These are phyloP conservation scores for Entelexis paramagnoliae DNA, from an alignment of 1,139 yeast species.

Conservation along the genomic window DNA sequence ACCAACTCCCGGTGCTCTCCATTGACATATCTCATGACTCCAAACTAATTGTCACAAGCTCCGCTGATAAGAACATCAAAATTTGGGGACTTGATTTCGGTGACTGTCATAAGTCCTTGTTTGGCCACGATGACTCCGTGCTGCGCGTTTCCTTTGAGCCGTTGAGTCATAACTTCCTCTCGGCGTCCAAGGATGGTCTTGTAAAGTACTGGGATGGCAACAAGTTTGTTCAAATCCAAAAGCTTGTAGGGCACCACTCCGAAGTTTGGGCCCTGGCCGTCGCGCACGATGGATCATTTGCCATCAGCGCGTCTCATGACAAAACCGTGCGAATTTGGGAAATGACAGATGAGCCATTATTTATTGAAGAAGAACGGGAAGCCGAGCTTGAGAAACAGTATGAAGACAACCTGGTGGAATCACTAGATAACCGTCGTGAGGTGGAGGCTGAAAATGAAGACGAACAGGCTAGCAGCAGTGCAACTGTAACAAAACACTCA, in stretches of 20 bases:
- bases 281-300: constrained; percentile 58
- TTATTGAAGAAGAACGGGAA: constrained; percentile 91
- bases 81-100: constrained; percentile 99
- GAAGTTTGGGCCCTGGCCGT: constrained; percentile 90
- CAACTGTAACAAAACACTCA: constrained; percentile 70
- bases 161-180: constrained; percentile 75
- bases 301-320: constrained; percentile 87
- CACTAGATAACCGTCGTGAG: constrained; percentile 33
- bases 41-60: constrained; percentile 76
- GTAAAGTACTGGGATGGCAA: constrained; percentile 98
- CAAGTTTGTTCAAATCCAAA: constrained; percentile 87
- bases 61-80: constrained; percentile 94
- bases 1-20: constrained; percentile 68
- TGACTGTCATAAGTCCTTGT: constrained; percentile 92
- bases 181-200: constrained; percentile 79
- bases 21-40: constrained; percentile 85
- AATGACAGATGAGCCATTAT: constrained; percentile 86
- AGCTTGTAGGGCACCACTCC: constrained; percentile 71
- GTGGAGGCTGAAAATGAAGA: constrained; percentile 36
- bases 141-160: constrained; percentile 82
- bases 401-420: constrained; percentile 37
- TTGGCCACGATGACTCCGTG: constrained; percentile 93
- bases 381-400: constrained; percentile 88
- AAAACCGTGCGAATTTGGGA: constrained; percentile 86
- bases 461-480: constrained; percentile 42